Conservation (phyloP, 495 filamentous ascomycete species). For the Hypoxylon fuscum region DNA sequence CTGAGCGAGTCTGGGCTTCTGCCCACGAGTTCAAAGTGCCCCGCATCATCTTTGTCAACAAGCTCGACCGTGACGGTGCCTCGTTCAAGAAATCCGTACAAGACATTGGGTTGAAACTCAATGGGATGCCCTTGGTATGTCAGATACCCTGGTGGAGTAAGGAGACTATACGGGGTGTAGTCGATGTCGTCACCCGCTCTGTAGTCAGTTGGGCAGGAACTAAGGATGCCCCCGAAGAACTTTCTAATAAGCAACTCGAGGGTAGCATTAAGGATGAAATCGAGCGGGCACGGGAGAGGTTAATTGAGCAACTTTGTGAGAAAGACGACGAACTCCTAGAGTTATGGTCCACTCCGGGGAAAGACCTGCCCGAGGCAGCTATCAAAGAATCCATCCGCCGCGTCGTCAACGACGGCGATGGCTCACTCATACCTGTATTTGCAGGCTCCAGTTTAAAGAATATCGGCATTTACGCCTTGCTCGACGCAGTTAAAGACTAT, state of each 20-base stretch:
- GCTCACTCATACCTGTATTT: conserved; percentile 83
- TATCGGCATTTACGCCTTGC: conserved; percentile 90
- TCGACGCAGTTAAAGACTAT: conserved; percentile 87
- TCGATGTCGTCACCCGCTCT: conserved; percentile 73
- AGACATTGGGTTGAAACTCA: conserved; percentile 81
- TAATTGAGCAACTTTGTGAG: conserved; percentile 86
- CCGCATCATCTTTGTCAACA: conserved; percentile 90
- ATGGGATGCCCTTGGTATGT: conserved; percentile 88
- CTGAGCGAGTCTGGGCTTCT: conserved; percentile 95
- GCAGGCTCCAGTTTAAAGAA: conserved; percentile 93
- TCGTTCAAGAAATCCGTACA: conserved; percentile 87
- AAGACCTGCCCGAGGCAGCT: conserved; percentile 71
- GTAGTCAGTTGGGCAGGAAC: conserved; percentile 50
- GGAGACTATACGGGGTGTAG: conserved; percentile 79
- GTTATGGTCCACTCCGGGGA: conserved; percentile 77
- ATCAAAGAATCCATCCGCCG: conserved; percentile 80
- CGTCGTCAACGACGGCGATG: conserved; percentile 68
- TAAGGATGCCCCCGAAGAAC: conserved; percentile 29
- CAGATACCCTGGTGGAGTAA: conserved; percentile 94
- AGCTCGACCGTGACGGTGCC: conserved; percentile 93
- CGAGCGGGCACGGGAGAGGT: conserved; percentile 73
- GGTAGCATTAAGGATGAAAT: conserved; percentile 70
- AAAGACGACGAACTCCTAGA: conserved; percentile 88
- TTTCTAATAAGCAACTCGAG: conserved; percentile 19
- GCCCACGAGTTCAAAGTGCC: conserved; percentile 87